A percentile compares a stretch with the other conserved stretches of the same genome.
Conservation (phyloP, 2,329 filamentous ascomycete genomes). For the Colletotrichum australisinense region DNA sequence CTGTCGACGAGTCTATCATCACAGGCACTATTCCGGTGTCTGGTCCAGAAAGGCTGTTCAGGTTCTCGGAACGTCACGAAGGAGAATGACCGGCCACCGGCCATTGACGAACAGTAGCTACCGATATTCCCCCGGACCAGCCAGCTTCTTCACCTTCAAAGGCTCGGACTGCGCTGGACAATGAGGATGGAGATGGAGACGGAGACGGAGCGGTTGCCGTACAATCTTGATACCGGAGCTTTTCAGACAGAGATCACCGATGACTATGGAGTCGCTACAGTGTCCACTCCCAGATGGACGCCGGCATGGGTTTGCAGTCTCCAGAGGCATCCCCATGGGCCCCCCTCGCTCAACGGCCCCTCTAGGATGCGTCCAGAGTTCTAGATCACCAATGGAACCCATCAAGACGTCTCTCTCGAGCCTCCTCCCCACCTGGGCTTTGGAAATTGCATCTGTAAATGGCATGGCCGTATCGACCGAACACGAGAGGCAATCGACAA, state of each 20-base stretch:
- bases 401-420: conserved; percentile 13
- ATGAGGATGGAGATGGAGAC: background rate
- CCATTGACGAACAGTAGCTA: too few species aligned
- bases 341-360: conserved; percentile 10
- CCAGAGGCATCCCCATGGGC: background rate
- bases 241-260: conserved; percentile 3
- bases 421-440: conserved; percentile 9
- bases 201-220: background rate
- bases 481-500: conserved; percentile 27
- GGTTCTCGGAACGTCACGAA: too few species aligned
- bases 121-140: background rate
- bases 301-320: background rate
- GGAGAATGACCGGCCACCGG: too few species aligned
- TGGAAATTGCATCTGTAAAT: conserved; percentile 36
- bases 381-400: conserved; percentile 26
- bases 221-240: conserved; percentile 1
- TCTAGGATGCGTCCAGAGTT: conserved; percentile 25
- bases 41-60: background rate
- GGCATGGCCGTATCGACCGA: conserved; percentile 27
- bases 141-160: background rate
- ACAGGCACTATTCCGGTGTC: background rate
- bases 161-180: background rate
- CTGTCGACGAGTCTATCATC: too few species aligned
- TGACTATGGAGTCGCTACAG: background rate
- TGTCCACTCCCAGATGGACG: conserved; percentile 28